Base-by-base conservation (phyloP, 768 basidiomycete genomes). In the Cubamyces lactineus region DNA sequence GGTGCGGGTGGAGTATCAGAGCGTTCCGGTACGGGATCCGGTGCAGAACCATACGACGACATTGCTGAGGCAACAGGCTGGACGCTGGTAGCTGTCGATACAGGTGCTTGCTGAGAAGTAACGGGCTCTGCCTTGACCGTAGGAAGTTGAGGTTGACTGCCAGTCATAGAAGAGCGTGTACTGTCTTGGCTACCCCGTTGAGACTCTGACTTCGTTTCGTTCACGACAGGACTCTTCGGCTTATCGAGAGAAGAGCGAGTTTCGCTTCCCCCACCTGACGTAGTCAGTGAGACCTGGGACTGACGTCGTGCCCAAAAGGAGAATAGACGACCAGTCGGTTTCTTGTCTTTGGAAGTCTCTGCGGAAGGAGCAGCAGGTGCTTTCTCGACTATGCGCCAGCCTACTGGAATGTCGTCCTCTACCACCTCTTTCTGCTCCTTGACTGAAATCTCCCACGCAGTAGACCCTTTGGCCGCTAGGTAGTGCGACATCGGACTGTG, bases 361-460 rank as follows among this genome's bases (percentile, higher is more conserved):
- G 82, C 82, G 2, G 64, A 53, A 59, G 73, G 24, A 43, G 80
- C 71, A n/a, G 77, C 72, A 42, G 75, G 71, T 26, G 82, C 79
- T 62, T 84, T 84, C 57, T 88, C 85, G 13, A 90, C 73, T 34
- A 90, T 82, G 62, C 86, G 79, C 91, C 91, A 91, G 5, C 90
- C 91, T 16, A 80, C 73, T n/a, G 86, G 89, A 7, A 85, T 64
- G 66, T 88, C 87, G 21, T 90, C 87, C 24, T 77, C 76, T 26
- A 75, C 64, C 39, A 77, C 60, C 12, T 83, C 83, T 30, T 81
- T 79, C 49, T 76, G 77, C 2, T 82, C 75, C 71, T 84, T 89
- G 0, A 91, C 75, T 17, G 86, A 81, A 6, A 79, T 79, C 70
- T 92, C 88, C 92, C 92, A 93, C 21, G 89, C 84, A 19, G 83